phyloP scores from a whole-genome alignment of 2,329 filamentous ascomycete genomes.

The Furcasterigmium sp. region DNA sequence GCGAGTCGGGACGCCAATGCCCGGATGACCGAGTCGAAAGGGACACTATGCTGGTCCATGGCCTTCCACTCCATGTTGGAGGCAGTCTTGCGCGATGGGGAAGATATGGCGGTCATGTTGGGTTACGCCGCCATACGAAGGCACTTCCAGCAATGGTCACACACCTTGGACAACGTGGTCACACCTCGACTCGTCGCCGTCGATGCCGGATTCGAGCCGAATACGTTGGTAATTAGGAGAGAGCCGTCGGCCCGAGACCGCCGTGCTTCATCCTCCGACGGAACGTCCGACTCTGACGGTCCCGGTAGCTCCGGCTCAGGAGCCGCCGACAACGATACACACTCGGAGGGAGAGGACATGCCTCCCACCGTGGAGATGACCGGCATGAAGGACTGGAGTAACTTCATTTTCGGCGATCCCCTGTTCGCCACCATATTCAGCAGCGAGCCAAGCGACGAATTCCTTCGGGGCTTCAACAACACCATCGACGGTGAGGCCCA shows the following conservation, averaged over 20 bases:
- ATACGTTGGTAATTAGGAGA: constrained; percentile 35
- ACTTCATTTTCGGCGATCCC: constrained; percentile 55
- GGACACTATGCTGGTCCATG: constrained; percentile 41
- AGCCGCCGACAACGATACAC: constrained; percentile 1
- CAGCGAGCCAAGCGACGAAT: constrained; percentile 34
- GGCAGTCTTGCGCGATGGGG: constrained; percentile 50
- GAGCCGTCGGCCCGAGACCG: too few species aligned
- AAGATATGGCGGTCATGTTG: constrained; percentile 54
- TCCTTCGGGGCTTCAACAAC: constrained; percentile 40
- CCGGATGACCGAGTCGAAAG: constrained; percentile 8
- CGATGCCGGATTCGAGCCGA: constrained; percentile 44
- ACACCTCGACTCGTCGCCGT: constrained; percentile 48
- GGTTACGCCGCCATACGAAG: constrained; percentile 49
- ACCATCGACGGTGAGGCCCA: constrained; percentile 5
- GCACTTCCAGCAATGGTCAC: constrained; percentile 43
- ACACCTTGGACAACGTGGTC: constrained; percentile 46
- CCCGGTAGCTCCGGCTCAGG: too few species aligned
- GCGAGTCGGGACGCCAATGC: constrained; percentile 6
- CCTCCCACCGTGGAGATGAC: neutral
- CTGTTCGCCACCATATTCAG: constrained; percentile 46
- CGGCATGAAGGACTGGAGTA: constrained; percentile 50
- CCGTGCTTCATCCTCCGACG: too few species aligned
- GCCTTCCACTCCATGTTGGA: constrained; percentile 55
- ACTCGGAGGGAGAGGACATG: constrained; percentile 2
- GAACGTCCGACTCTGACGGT: neutral